These are phyloP conservation scores for Venturia aucupariae DNA, from an alignment of 2,329 filamentous ascomycete genomes.

Conservation along the genomic window DNA sequence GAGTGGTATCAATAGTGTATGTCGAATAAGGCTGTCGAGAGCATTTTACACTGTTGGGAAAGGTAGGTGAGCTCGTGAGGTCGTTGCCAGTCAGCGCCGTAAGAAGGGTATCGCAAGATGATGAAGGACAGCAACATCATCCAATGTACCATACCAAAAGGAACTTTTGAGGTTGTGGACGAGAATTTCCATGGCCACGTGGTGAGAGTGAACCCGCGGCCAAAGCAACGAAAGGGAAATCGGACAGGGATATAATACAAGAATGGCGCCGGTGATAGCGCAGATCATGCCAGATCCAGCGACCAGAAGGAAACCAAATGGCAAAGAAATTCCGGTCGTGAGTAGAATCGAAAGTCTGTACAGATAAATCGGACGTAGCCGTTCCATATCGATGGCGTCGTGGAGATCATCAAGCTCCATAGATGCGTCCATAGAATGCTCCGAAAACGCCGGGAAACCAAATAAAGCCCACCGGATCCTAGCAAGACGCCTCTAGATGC, in stretches of 20 bases:
- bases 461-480: background rate
- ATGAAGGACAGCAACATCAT: constrained; percentile 1
- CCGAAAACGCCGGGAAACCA: constrained; percentile 3
- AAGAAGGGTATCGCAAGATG: constrained; percentile 7
- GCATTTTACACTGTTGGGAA: background rate
- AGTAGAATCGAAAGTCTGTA: constrained; percentile 7
- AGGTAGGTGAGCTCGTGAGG: background rate
- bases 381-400: constrained; percentile 8
- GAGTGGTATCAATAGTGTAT: background rate
- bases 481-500: background rate
- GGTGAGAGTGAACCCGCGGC: background rate
- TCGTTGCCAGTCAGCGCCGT: constrained; percentile 1
- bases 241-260: background rate
- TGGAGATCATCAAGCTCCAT: constrained; percentile 7
- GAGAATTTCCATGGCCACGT: background rate
- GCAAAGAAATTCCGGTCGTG: background rate
- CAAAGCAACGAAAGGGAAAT: background rate
- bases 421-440: constrained; percentile 1
- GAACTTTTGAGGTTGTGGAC: background rate
- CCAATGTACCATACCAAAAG: background rate
- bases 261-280: background rate
- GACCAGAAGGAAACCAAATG: background rate
- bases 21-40: background rate
- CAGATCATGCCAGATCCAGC: background rate
- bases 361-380: background rate